Conservation (phyloP, 2,329 filamentous ascomycete genomes). For the Beauveria sp. region DNA sequence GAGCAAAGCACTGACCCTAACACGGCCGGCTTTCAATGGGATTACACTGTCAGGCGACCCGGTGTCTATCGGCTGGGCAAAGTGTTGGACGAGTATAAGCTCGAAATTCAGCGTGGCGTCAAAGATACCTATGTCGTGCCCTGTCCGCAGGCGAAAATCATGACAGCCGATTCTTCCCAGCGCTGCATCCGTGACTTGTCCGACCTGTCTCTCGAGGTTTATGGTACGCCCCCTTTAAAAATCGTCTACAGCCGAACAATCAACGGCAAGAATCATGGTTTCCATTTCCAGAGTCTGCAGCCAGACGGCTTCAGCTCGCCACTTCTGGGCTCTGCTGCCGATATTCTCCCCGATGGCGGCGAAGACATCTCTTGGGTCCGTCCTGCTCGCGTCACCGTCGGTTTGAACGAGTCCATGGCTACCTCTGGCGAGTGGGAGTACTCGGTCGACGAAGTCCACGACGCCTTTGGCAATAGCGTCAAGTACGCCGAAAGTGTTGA, state of each 20-base stretch:
- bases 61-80: constrained; percentile 80
- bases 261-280: constrained; percentile 74
- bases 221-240: constrained; percentile 83
- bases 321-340: constrained; percentile 54
- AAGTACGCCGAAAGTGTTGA: constrained; percentile 62
- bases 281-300: constrained; percentile 88
- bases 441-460: constrained; percentile 82
- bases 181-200: constrained; percentile 86
- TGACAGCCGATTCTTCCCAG: constrained; percentile 51
- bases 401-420: constrained; percentile 83
- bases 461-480: constrained; percentile 80
- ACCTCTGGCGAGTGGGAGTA: constrained; percentile 79
- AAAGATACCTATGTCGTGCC: constrained; percentile 77
- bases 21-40: constrained; percentile 56
- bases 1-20: constrained; percentile 57
- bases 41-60: constrained; percentile 72
- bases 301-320: constrained; percentile 80
- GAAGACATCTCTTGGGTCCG: constrained; percentile 76
- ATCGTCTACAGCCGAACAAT: constrained; percentile 87
- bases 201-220: constrained; percentile 72
- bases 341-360: constrained; percentile 52
- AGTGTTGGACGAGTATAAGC: constrained; percentile 86
- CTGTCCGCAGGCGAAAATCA: constrained; percentile 74
- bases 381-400: constrained; percentile 65
- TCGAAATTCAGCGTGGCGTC: constrained; percentile 73